Conservation (phyloP, 345 rosid genomes). For the Microcos paniculata region DNA sequence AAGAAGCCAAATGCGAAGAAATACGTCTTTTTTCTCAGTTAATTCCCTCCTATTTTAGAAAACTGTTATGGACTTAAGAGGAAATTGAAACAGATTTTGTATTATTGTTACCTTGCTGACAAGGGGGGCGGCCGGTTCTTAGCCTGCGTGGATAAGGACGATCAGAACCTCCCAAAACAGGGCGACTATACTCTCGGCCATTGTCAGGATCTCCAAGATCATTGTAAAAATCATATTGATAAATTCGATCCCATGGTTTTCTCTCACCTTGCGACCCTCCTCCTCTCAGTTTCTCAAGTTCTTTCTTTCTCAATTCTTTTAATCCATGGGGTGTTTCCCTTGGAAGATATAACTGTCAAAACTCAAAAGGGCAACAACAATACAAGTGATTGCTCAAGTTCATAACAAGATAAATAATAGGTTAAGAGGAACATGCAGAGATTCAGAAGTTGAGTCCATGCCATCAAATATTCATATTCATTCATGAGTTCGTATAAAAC, state of each 20-base stretch:
- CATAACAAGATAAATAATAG: too few relatives aligned
- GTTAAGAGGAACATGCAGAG: too few relatives aligned
- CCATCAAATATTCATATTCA: too few relatives aligned
- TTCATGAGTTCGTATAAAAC: too few relatives aligned
- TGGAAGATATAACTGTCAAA: constrained; percentile 53
- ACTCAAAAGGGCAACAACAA: not conserved
- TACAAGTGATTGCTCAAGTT: too few relatives aligned
- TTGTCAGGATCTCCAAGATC: constrained; percentile 51
- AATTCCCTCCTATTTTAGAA: too few relatives aligned
- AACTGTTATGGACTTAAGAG: too few relatives aligned
- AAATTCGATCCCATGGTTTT: constrained; percentile 55
- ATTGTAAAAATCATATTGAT: constrained; percentile 56
- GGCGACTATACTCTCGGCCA: constrained; percentile 34
- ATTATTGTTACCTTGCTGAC: constrained; percentile 30
- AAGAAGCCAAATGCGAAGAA: too few relatives aligned
- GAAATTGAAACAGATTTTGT: too few relatives aligned
- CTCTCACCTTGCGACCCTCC: constrained; percentile 37
- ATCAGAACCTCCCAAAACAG: constrained; percentile 45
- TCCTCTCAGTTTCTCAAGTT: constrained; percentile 48
- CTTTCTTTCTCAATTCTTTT: constrained; percentile 38
- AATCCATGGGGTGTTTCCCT: constrained; percentile 46
- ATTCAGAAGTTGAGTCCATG: too few relatives aligned
- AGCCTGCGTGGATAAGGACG: constrained; percentile 60
- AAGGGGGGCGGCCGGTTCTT: constrained; percentile 38
- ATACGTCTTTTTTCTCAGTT: too few relatives aligned